Evolutionary conservation across 495 filamentous ascomycete species (phyloP).

Genomic region (Hypoxylon lienhwacheense): DNA sequence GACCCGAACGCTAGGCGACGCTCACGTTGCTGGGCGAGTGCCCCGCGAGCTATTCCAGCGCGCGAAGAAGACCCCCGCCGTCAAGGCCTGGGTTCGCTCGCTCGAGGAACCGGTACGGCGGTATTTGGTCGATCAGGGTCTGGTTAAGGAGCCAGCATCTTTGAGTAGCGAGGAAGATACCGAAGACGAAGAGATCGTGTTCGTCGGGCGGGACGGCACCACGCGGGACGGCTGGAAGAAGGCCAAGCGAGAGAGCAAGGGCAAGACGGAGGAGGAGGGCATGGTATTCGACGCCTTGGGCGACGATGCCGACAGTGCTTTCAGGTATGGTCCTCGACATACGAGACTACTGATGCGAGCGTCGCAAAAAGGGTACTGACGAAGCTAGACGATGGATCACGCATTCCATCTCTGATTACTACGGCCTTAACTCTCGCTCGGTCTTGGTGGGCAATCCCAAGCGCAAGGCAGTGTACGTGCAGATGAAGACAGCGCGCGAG

Average conservation of each 20-base stretch:
- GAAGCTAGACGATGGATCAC: slow-evolving; percentile 81
- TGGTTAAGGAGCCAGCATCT: slow-evolving; percentile 53
- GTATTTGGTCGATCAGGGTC: slow-evolving; percentile 45
- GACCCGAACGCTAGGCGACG: slow-evolving; percentile 30
- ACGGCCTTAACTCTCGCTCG: slow-evolving; percentile 84
- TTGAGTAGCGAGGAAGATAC: slow-evolving; percentile 52
- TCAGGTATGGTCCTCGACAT: slow-evolving; percentile 63
- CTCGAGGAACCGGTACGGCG: slow-evolving; percentile 53
- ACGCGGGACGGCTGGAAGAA: slow-evolving; percentile 65
- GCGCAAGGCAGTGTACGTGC: slow-evolving; percentile 84
- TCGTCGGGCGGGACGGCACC: slow-evolving; percentile 75
- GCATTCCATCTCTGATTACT: slow-evolving; percentile 89
- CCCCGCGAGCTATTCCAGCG: slow-evolving; percentile 60
- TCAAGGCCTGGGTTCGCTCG: slow-evolving; percentile 50
- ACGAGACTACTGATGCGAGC: slow-evolving; percentile 15
- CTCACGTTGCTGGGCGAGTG: slow-evolving; percentile 51
- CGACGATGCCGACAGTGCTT: slow-evolving; percentile 73
- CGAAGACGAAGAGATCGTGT: slow-evolving; percentile 91
- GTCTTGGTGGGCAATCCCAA: slow-evolving; percentile 75
- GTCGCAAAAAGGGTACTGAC: slow-evolving; percentile 29
- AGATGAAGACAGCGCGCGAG: slow-evolving; percentile 40
- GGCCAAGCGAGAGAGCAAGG: slow-evolving; percentile 48
- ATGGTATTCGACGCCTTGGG: slow-evolving; percentile 76
- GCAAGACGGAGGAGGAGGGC: slow-evolving; percentile 63
- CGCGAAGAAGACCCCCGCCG: slow-evolving; percentile 52